Base-by-base conservation (phyloP, 208 protist species). In the Phytomonas sp. region DNA sequence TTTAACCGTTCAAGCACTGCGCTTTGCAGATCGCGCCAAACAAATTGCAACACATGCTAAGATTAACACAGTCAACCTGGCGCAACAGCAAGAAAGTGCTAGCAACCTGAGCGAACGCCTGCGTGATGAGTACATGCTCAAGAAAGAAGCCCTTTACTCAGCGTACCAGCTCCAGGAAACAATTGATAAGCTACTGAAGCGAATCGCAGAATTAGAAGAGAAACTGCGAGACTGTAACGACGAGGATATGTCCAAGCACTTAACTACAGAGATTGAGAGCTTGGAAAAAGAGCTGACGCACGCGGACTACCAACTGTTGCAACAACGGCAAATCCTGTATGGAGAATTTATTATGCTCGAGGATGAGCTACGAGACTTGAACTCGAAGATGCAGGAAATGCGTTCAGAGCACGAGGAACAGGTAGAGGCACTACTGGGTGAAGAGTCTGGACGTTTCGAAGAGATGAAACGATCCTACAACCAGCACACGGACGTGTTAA, bases 11-110 rank as follows among this genome's bases (percentile, higher is more conserved):
- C 91, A 95, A 74, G 85, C 91, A 49, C 83, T 95, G 40, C 88
- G 88, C 66, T 94, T 94, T 49, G 91, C 86, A 31, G 91, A 95
- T 72, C 81, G 88, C 65, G 91, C 91, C 61, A 95, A 91, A 76
- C 81, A 92, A 73, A 87, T 95, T 37, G 80, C 75, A 16, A 87
- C 82, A 29, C 78, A 93, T 73, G 87, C 87, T n/a, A 87, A 82
- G 76, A 85, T 93, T 37, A 92, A 92, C 77, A 86, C 79, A 30
- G 81, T 92, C 23, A 76, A 82, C 45, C 49, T 75, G 59, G 79
- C 83, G 34, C 75, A 77, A 31, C 61, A 59, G 29, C 73, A 79
- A 71, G 70, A 81, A 30, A 76, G 72, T 66, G 78, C 61, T 36
- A 72, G 74, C 23, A 75, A 85, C 19, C 56, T 86, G 49, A 71